Evolutionary conservation across 768 basidiomycete genomes (phyloP), one percentile per base, ranked within the genome.

Genomic region (Mycena galopus): DNA sequence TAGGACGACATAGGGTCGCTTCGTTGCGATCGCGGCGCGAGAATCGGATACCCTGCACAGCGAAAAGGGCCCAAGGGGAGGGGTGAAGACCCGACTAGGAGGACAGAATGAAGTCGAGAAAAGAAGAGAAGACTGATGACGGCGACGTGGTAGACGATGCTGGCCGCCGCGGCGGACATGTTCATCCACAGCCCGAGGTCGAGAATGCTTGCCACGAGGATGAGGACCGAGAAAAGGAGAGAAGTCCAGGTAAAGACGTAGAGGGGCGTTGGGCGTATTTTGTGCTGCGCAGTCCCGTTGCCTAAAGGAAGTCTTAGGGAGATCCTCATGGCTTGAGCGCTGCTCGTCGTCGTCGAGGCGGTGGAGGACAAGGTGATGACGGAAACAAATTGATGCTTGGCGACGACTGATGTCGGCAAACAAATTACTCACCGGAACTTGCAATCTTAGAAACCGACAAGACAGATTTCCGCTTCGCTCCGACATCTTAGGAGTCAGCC

Each of bases 101-200:
- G 21, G n/a, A n/a, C n/a, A n/a, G n/a, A n/a, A n/a, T 58, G n/a
- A 58, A 33, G 3, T 10, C 30, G 3, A 27, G 9, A 11, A 19
- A 42, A 25, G 27, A 61, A 14, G 17, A 30, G 23, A 12, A 14
- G 10, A 16, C 25, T n/a, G 39, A 73, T 68, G 44, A 73, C 72
- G 58, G 64, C 64, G 59, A 69, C 19, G 59, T 73, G 72, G 64
- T 73, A 73, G 58, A 73, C 23, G 56, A 53, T n/a, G 29, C 58
- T 69, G 37, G 58, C 67, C 2, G 19, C 56, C 10, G 57, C 62
- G n/a, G 72, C 72, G 11, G 72, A 73, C 42, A 69, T 39, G 27
- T 68, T 69, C 67, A 73, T 69, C 72, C 72, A 73, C 8, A 73
- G 64, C 3, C 72, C 67, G 25, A 73, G 58, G 47, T 73, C 72